These are phyloP conservation scores for Anthoceros angustus DNA, from an alignment of 225 moss, liverwort and hornwort species.

Conservation along the genomic window DNA sequence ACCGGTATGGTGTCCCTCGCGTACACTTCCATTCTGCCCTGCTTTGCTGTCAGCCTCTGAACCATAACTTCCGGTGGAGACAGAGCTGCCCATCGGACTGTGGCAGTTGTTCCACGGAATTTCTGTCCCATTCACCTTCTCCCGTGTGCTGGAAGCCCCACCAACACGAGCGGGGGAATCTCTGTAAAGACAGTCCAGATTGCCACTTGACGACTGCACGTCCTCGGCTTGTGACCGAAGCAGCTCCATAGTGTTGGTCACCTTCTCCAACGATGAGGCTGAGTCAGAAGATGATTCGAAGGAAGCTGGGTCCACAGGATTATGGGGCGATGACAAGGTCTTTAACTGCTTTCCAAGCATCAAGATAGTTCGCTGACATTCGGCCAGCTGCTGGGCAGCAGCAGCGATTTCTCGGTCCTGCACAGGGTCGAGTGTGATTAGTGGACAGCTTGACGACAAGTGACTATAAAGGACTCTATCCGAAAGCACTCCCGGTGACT, in stretches of 20 bases:
- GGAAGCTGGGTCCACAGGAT: conserved; percentile 12
- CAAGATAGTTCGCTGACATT: conserved; percentile 36
- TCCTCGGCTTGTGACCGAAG: conserved; percentile 24
- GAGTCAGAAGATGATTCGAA: conserved; percentile 11
- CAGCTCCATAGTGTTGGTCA: conserved; percentile 23
- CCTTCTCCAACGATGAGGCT: conserved; percentile 19
- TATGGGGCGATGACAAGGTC: conserved; percentile 18
- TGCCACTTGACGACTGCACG: neutral
- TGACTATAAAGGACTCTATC: too few species aligned
- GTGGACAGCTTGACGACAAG: too few species aligned
- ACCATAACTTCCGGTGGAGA: neutral
- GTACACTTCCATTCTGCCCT: neutral
- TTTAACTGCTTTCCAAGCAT: conserved; percentile 48
- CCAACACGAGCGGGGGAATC: neutral
- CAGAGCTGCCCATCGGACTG: conserved; percentile 1
- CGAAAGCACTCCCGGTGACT: neutral
- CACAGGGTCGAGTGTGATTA: too few species aligned
- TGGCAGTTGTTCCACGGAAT: neutral
- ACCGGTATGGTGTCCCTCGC: neutral
- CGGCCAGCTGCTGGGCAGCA: conserved; percentile 30
- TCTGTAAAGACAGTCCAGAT: neutral
- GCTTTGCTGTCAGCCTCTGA: neutral
- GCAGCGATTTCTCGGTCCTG: conserved; percentile 38
- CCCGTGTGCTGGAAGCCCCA: neutral
- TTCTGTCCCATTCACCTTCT: neutral